Percentiles rank a stretch among this genome's conserved stretches.
Evolutionary conservation across 2,329 filamentous ascomycete species (phyloP).

Genomic region (Teratosphaeria gauchensis): DNA sequence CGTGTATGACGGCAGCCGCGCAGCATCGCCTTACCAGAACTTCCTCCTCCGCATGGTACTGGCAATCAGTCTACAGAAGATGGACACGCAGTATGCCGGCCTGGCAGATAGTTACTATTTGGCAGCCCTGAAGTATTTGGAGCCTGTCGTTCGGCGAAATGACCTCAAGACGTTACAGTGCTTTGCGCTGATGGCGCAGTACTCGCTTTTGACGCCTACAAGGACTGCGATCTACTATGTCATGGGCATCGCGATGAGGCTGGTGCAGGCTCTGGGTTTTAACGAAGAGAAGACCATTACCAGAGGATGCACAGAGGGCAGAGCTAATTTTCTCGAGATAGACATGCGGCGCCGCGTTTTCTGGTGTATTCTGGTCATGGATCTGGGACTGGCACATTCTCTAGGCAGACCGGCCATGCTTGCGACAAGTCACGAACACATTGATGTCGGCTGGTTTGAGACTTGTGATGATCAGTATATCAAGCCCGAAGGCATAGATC

Average conservation of each 20-base stretch:
- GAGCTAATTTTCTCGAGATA: slow-evolving; percentile 62
- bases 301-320: slow-evolving; percentile 48
- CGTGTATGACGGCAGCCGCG: slow-evolving; percentile 65
- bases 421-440: slow-evolving; percentile 68
- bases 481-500: slow-evolving; percentile 61
- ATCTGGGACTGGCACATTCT: slow-evolving; percentile 76
- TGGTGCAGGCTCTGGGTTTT: slow-evolving; percentile 81
- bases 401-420: slow-evolving; percentile 82
- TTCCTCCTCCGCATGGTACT: slow-evolving; percentile 87
- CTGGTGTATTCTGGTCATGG: slow-evolving; percentile 83
- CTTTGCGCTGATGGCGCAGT: slow-evolving; percentile 75
- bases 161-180: slow-evolving; percentile 86
- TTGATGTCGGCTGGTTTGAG: slow-evolving; percentile 80
- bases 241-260: slow-evolving; percentile 73
- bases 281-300: slow-evolving; percentile 82
- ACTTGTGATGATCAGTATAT: slow-evolving; percentile 76
- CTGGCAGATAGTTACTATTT: slow-evolving; percentile 92
- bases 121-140: slow-evolving; percentile 74
- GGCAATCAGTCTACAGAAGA: slow-evolving; percentile 87
- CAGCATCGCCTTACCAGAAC: slow-evolving; percentile 64
- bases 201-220: slow-evolving; percentile 85
- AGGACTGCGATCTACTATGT: slow-evolving; percentile 89
- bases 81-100: slow-evolving; percentile 82
- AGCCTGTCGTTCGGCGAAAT: slow-evolving; percentile 76
- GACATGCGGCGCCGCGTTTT: slow-evolving; percentile 83